Evolutionary conservation across 192 early-diverging fungal species (phyloP).

Genomic region (Podila epicladia): DNA sequence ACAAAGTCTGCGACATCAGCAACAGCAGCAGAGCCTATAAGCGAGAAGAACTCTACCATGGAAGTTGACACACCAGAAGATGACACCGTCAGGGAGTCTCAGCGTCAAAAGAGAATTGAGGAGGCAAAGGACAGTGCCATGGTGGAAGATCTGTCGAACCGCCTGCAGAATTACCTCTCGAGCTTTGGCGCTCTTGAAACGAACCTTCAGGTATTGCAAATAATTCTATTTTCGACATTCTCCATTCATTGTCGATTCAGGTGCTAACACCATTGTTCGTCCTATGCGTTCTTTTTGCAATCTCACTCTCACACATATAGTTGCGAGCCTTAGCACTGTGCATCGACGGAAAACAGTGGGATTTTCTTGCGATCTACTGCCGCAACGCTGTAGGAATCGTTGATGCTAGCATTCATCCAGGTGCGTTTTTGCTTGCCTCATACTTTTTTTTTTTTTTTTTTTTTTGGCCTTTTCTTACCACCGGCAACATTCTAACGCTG

Average conservation of each 20-base stretch:
- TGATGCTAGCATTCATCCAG: slow-evolving; percentile 15
- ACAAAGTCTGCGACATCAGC: neutral
- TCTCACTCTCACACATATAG: neutral
- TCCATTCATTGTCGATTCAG: neutral
- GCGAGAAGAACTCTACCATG: neutral
- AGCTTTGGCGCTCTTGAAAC: slow-evolving; percentile 20
- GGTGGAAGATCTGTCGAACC: slow-evolving; percentile 15
- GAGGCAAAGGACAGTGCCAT: slow-evolving; percentile 14
- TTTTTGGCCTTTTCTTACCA: too few species aligned
- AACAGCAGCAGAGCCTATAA: neutral
- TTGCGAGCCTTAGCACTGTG: slow-evolving; percentile 30
- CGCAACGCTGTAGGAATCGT: slow-evolving; percentile 17
- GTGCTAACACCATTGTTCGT: too few species aligned
- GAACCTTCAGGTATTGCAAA: slow-evolving; percentile 23
- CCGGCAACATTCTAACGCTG: neutral
- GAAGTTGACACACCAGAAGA: slow-evolving; percentile 9
- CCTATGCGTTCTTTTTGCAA: neutral
- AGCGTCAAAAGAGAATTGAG: slow-evolving; percentile 3
- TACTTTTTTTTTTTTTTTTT: neutral
- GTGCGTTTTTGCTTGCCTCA: slow-evolving; percentile 6
- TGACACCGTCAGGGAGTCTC: neutral
- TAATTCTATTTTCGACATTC: neutral
- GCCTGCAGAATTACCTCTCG: slow-evolving; percentile 8
- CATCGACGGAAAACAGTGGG: slow-evolving; percentile 34
- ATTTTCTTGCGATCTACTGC: slow-evolving; percentile 33